Evolutionary conservation across 2,329 filamentous ascomycete species (phyloP).

Genomic region (Esteya vermicola): DNA sequence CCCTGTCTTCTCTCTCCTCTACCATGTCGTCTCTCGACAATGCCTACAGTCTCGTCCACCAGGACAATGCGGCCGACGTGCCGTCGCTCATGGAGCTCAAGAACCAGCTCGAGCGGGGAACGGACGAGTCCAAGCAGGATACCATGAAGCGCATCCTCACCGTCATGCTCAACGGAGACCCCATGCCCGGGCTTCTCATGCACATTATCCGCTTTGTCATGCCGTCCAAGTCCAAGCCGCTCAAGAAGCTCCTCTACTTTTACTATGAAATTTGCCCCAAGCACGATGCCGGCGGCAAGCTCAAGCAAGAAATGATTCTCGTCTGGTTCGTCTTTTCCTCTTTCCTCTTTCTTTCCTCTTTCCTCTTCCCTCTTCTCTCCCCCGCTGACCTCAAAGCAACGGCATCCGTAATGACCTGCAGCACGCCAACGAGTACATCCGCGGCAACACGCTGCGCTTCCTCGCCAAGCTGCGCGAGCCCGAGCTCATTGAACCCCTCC

Average conservation of each 20-base stretch:
- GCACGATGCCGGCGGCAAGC: slow-evolving; percentile 77
- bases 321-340: slow-evolving; percentile 58
- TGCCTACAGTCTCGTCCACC: slow-evolving; percentile 91
- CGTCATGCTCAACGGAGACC: slow-evolving; percentile 95
- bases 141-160: slow-evolving; percentile 95
- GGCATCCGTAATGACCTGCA: slow-evolving; percentile 96
- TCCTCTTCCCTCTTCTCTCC: not conserved
- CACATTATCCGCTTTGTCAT: slow-evolving; percentile 99
- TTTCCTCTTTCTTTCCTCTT: too few species aligned
- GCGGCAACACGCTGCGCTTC: slow-evolving; percentile 95
- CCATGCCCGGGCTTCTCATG: slow-evolving; percentile 92
- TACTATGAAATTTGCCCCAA: slow-evolving; percentile 99
- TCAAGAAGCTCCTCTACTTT: slow-evolving; percentile 98
- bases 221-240: slow-evolving; percentile 88
- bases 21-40: slow-evolving; percentile 88
- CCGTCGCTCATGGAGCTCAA: slow-evolving; percentile 83
- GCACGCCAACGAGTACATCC: slow-evolving; percentile 95
- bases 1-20: slow-evolving; percentile 13
- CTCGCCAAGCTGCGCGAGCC: slow-evolving; percentile 91
- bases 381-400: slow-evolving; percentile 48
- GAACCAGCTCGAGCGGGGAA: slow-evolving; percentile 86
- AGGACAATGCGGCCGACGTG: slow-evolving; percentile 92
- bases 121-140: slow-evolving; percentile 81
- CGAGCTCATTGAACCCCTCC: slow-evolving; percentile 88
- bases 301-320: slow-evolving; percentile 99